These are phyloP conservation scores for Trametes punicea DNA, from an alignment of 768 basidiomycete genomes.

Conservation along the genomic window DNA sequence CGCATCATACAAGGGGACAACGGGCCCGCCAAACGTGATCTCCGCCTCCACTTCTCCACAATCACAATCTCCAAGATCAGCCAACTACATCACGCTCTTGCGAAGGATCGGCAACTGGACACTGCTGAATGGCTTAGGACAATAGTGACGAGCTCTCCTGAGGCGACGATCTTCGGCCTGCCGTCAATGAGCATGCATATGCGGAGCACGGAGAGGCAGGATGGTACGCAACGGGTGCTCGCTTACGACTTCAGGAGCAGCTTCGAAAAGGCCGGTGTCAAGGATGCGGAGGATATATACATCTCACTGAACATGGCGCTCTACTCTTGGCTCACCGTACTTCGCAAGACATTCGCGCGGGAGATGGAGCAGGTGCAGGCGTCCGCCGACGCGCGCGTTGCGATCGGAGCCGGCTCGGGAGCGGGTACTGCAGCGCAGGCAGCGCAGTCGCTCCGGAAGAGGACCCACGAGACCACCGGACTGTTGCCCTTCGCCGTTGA, in stretches of 20 bases:
- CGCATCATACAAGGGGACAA: slow-evolving; percentile 54
- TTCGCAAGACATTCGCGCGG: slow-evolving; percentile 69
- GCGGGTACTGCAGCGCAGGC: background rate
- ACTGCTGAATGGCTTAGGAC: slow-evolving; percentile 57
- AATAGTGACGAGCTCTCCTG: slow-evolving; percentile 57
- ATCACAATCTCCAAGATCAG: slow-evolving; percentile 72
- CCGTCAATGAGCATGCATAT: slow-evolving; percentile 83
- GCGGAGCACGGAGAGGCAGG: slow-evolving; percentile 44
- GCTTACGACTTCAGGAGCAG: slow-evolving; percentile 71
- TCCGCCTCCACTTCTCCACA: slow-evolving; percentile 70
- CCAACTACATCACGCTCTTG: slow-evolving; percentile 52
- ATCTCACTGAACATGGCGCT: slow-evolving; percentile 81
- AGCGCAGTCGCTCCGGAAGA: slow-evolving; percentile 7
- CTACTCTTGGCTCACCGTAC: slow-evolving; percentile 76
- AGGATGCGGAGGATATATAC: slow-evolving; percentile 72
- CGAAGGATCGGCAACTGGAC: slow-evolving; percentile 38
- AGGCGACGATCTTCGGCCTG: slow-evolving; percentile 75
- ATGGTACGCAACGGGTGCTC: slow-evolving; percentile 41
- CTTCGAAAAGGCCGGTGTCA: slow-evolving; percentile 47
- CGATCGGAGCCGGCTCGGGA: background rate
- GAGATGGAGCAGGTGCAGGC: slow-evolving; percentile 76
- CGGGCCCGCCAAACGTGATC: slow-evolving; percentile 54
- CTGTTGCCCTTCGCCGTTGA: background rate
- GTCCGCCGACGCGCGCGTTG: slow-evolving; percentile 48
- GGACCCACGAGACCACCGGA: background rate